phyloP scores from a whole-genome alignment of 768 basidiomycete genomes.

The Arthromyces matolae region DNA sequence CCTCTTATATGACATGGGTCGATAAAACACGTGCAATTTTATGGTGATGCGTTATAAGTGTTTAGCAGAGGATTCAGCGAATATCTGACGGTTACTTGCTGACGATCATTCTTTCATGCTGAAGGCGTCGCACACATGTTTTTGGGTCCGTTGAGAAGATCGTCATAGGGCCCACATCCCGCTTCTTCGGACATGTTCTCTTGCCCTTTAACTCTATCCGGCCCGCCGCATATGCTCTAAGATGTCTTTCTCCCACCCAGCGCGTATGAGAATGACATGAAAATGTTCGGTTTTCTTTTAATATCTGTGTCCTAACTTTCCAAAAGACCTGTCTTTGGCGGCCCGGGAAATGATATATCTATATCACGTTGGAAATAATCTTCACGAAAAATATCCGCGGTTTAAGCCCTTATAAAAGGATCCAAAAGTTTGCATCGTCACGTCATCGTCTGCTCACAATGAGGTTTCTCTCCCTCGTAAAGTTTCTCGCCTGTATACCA shows the following conservation, averaged over 20 bases:
- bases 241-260: neutral
- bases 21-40: conserved; percentile 10
- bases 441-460: conserved; percentile 13
- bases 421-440: neutral
- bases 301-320: neutral
- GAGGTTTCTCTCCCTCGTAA: conserved; percentile 20
- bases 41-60: conserved; percentile 4
- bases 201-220: conserved; percentile 1
- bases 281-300: neutral
- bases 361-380: conserved; percentile 4
- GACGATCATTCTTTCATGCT: neutral
- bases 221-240: conserved; percentile 13
- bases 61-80: conserved; percentile 17
- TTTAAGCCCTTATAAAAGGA: conserved; percentile 2
- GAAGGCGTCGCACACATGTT: neutral
- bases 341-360: conserved; percentile 10
- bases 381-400: conserved; percentile 12
- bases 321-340: conserved; percentile 6
- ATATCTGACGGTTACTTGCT: conserved; percentile 2
- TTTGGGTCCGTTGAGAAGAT: neutral
- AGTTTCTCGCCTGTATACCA: conserved; percentile 25
- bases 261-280: neutral
- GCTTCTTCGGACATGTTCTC: conserved; percentile 1
- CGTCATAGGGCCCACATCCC: conserved; percentile 11
- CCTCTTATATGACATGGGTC: conserved; percentile 4